Evolutionary conservation across 1,284 basidiomycete species (phyloP).

Genomic region (Apiotrichum akiyoshidainum): DNA sequence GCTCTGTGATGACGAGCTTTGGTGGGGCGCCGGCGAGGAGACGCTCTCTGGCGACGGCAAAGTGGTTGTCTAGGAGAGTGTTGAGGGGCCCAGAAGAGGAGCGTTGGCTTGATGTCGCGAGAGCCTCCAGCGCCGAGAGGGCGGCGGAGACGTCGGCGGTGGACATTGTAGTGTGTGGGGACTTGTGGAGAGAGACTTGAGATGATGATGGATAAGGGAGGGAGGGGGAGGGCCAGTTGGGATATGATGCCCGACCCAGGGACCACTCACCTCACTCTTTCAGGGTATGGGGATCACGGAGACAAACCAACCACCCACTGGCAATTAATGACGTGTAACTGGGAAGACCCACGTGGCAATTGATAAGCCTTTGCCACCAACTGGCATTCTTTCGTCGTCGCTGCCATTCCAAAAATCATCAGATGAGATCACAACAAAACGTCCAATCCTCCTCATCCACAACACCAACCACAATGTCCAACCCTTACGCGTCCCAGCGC

Average conservation of each 20-base stretch:
- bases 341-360: no score
- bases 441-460: background rate
- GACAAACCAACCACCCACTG: no score
- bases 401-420: background rate
- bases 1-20: constrained; percentile 56
- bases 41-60: constrained; percentile 61
- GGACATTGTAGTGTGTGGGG: constrained; percentile 6
- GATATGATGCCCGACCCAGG: no score
- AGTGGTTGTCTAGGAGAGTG: constrained; percentile 59
- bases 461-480: constrained; percentile 31
- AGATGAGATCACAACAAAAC: constrained; percentile 1
- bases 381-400: background rate
- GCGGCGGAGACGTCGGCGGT: constrained; percentile 36
- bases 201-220: background rate
- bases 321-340: constrained; percentile 6
- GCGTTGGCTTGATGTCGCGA: constrained; percentile 56
- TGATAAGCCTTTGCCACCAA: background rate
- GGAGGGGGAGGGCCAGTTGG: background rate
- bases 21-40: constrained; percentile 59
- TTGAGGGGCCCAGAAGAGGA: constrained; percentile 67
- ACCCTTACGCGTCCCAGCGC: constrained; percentile 37
- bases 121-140: constrained; percentile 39
- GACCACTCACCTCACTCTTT: no score
- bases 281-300: background rate
- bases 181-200: constrained; percentile 3